These are phyloP conservation scores for Mollisia scopiformis DNA, from an alignment of 2,329 filamentous ascomycete genomes.

Conservation along the genomic window DNA sequence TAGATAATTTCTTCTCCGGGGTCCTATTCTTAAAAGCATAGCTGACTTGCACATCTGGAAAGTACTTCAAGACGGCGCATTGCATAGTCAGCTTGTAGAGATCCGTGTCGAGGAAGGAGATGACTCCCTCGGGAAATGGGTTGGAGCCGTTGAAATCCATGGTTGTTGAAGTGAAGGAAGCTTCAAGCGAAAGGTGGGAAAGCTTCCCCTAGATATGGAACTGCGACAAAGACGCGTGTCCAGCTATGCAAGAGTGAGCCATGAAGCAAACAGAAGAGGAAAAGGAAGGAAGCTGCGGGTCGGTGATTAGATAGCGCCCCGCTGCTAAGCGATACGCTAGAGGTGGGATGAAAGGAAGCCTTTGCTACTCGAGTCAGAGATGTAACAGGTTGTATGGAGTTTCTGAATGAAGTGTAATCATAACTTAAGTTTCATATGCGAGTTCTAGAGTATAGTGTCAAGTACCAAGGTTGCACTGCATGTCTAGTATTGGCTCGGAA, in stretches of 20 bases:
- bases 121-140: slow-evolving; percentile 74
- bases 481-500: no score
- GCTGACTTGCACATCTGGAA: slow-evolving; percentile 78
- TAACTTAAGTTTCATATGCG: no score
- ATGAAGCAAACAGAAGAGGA: slow-evolving; percentile 1
- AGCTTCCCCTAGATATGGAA: not conserved
- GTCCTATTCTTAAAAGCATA: slow-evolving; percentile 97
- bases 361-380: no score
- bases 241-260: not conserved
- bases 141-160: slow-evolving; percentile 71
- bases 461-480: no score
- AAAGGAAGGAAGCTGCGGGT: not conserved
- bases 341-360: not conserved
- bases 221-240: not conserved
- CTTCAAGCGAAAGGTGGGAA: not conserved
- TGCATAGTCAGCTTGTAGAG: slow-evolving; percentile 98
- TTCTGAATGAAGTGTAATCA: no score
- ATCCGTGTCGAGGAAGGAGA: slow-evolving; percentile 80
- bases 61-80: slow-evolving; percentile 93
- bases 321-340: not conserved
- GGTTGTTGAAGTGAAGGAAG: not conserved
- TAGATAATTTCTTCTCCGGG: slow-evolving; percentile 86
- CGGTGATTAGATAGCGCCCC: not conserved
- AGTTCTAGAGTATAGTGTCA: no score
- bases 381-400: no score